Evolutionary conservation across 2,329 filamentous ascomycete genomes (phyloP).

Genomic region (Fusarium odoratissimum): DNA sequence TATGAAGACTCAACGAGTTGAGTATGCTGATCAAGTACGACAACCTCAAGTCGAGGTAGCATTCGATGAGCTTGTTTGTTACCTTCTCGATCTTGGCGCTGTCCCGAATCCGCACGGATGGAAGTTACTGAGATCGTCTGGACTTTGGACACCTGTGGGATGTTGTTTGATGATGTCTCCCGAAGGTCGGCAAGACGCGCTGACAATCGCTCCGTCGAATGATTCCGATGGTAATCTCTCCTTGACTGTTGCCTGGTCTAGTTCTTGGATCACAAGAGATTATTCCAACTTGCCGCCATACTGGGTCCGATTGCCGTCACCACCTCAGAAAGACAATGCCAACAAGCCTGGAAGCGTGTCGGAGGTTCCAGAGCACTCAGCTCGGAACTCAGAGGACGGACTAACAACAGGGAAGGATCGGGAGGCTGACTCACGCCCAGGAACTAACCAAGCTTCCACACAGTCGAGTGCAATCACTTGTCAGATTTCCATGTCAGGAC

Average conservation of each 20-base stretch:
- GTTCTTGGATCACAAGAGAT: slow-evolving; percentile 64
- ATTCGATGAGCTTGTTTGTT: slow-evolving; percentile 71
- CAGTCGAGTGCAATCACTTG: slow-evolving; percentile 56
- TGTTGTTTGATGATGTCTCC: slow-evolving; percentile 67
- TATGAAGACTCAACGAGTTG: slow-evolving; percentile 70
- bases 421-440: slow-evolving; percentile 43
- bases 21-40: slow-evolving; percentile 68
- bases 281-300: slow-evolving; percentile 67
- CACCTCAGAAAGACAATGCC: not conserved
- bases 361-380: not conserved
- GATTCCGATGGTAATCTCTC: slow-evolving; percentile 71
- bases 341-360: not conserved
- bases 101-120: slow-evolving; percentile 69
- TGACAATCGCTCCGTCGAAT: slow-evolving; percentile 66
- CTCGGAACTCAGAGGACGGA: not conserved
- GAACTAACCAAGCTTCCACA: slow-evolving; percentile 44
- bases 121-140: slow-evolving; percentile 66
- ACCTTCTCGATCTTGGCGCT: slow-evolving; percentile 72
- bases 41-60: slow-evolving; percentile 64
- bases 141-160: slow-evolving; percentile 70
- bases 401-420: slow-evolving; percentile 2
- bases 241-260: slow-evolving; percentile 66
- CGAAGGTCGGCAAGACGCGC: slow-evolving; percentile 59
- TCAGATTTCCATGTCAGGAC: slow-evolving; percentile 61
- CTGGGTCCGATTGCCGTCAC: slow-evolving; percentile 64